Base-by-base conservation (phyloP, 371 early-diverging fungal species). In the Mortierella sp. region DNA sequence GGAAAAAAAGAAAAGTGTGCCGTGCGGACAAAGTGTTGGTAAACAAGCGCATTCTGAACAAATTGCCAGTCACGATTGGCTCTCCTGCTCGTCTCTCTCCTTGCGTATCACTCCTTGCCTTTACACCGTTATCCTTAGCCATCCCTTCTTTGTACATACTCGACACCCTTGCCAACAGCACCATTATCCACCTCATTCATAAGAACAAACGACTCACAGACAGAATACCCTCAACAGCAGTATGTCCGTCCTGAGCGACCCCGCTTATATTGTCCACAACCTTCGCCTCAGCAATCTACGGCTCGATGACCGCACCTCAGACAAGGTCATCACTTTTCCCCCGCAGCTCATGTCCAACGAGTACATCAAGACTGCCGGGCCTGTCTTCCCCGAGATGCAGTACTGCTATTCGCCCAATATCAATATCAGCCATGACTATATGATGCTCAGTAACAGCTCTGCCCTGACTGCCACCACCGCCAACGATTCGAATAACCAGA, bases 221-320 rank as follows among this genome's bases (percentile, higher is more conserved):
- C 55, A 21, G 19, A 64, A 2, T 6, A 2, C 34, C 64, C 64
- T 37, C 37, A 37, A 14, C 16, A 4, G 2, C 0, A 21, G 34
- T 57, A 95, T 95, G 95, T 93, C 95, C 48, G 89, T 95, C 34
- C 88, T 93, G 43, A 92, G 93, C 73, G 95, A 95, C 89, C 92
- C 93, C 19, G 88, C 92, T n/a, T 96, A 93, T 78, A 86, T 96
- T 43, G 93, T 96, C 59, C 95, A 96, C 86, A 93, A 92, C 81
- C 91, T 95, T 79, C 93, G 95, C n/a, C 90, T 96, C n/a, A 92
- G 94, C 80, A 92, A 95, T 77, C 86, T 96, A 48, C 86, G 90
- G 50, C 89, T 93, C 19, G 94, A 94, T 78, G 96, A 95, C 83
- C 90, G 94, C 43, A 84, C 88, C 3, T 94, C 93, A 14, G 93